Evolutionary conservation across 176 grass and related monocot species (phyloP), one percentile per base, ranked within the genome.

Genomic region (Paspalum vaginatum): DNA sequence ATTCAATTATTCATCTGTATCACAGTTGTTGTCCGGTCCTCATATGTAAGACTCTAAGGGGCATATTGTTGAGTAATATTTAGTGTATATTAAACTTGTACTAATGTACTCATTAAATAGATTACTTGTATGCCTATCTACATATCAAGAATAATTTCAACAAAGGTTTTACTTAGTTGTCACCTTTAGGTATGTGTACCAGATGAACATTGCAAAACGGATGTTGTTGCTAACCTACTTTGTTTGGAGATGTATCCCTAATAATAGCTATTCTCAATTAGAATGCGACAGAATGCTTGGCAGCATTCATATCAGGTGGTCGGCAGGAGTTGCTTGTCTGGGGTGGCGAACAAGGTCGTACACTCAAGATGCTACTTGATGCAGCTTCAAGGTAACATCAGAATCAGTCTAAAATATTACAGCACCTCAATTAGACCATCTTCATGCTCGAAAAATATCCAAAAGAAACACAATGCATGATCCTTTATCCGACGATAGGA

Each of bases 261-360:
- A 82, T 64, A 79, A 55, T 32, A 78, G 5, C 10, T 81, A 57
- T 63, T 79, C 49, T 76, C 61, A 87, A 88, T 87, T 83, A 98
- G 95, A 98, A 98, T 70, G 95, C 95, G 7, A 98, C 95, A 79
- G 92, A 98, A 83, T 98, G 95, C 84, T 89, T 98, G 84, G 92
- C 95, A 81, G 79, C 84, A 50, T 91, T 98, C 70, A 75, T 98
- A 72, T 95, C 90, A 85, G 88, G 84, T 78, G 92, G 92, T 20
- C 83, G 72, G 73, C 95, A 91, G 79, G 95, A 95, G 73, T 85
- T 98, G 70, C 86, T 98, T 91, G 59, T 70, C 61, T 98, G 95
- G 95, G 90, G 84, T 80, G 86, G 77, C 48, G 90, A 93, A 52
- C 74, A 84, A 38, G 90, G 74, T 61, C 75, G 37, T 69, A 82